Evolutionary conservation across 495 filamentous ascomycete genomes (phyloP).

Genomic region (Geoglossum glabrum): DNA sequence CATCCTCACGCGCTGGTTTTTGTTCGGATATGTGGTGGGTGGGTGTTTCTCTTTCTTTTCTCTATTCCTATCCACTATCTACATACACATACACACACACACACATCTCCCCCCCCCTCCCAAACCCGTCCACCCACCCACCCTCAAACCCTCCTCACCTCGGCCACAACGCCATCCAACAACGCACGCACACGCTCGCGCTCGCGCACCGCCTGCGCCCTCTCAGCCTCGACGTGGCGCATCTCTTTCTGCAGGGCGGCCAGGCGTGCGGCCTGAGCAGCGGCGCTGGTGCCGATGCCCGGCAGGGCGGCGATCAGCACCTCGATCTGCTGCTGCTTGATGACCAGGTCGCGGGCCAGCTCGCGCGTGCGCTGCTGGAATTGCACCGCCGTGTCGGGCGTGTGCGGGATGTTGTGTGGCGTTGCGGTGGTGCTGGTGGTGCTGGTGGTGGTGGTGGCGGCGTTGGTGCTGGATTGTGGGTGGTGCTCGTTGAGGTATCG

Average conservation of each 20-base stretch:
- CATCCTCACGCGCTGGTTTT: too few relatives aligned
- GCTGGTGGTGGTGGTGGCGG: constrained; percentile 33
- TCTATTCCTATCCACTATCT: too few relatives aligned
- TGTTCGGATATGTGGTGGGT: too few relatives aligned
- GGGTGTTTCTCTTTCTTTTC: too few relatives aligned
- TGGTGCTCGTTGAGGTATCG: constrained; percentile 71
- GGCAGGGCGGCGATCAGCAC: constrained; percentile 64
- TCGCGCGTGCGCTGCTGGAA: constrained; percentile 58
- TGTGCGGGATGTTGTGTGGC: not conserved
- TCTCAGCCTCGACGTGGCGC: constrained; percentile 48
- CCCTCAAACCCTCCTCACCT: constrained; percentile 20
- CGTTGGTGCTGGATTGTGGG: constrained; percentile 44
- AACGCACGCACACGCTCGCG: constrained; percentile 42
- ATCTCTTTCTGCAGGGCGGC: constrained; percentile 57
- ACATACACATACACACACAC: too few relatives aligned
- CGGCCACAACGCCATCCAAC: constrained; percentile 46
- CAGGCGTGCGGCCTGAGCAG: constrained; percentile 59
- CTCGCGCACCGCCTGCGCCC: constrained; percentile 48
- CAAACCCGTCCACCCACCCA: constrained; percentile 13
- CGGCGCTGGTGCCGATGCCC: constrained; percentile 66
- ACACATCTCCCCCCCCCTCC: not conserved
- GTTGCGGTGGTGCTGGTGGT: not conserved
- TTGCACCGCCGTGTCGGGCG: constrained; percentile 37
- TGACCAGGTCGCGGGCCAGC: constrained; percentile 66
- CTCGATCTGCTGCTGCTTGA: constrained; percentile 92